These are phyloP conservation scores for Nicotiana otophora DNA, from an alignment of 257 asterid genomes.

Conservation along the genomic window DNA sequence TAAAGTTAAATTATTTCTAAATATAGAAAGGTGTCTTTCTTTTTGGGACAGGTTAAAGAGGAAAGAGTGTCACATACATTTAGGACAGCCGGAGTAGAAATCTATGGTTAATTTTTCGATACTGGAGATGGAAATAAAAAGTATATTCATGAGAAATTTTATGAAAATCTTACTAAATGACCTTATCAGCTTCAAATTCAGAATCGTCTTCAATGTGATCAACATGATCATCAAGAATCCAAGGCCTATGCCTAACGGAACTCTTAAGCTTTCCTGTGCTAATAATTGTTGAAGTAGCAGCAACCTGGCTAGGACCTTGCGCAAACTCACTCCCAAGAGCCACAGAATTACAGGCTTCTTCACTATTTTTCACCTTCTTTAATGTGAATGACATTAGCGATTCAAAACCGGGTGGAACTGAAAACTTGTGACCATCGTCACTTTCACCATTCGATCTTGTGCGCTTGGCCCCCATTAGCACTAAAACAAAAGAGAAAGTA, in stretches of 20 bases:
- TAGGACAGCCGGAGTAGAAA: not conserved
- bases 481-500: slow-evolving; percentile 8
- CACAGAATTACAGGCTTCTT: slow-evolving; percentile 13
- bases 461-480: slow-evolving; percentile 40
- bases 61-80: too few relatives aligned
- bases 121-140: not conserved
- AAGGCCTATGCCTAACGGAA: slow-evolving; percentile 34
- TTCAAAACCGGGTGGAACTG: slow-evolving; percentile 84
- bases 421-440: slow-evolving; percentile 13
- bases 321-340: slow-evolving; percentile 19
- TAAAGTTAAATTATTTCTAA: too few relatives aligned
- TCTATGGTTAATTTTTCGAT: not conserved
- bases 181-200: slow-evolving; percentile 36
- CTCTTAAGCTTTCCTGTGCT: slow-evolving; percentile 36
- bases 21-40: too few relatives aligned
- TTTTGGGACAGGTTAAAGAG: too few relatives aligned
- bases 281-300: slow-evolving; percentile 20
- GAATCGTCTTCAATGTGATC: slow-evolving; percentile 20
- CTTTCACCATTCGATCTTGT: slow-evolving; percentile 4
- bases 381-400: slow-evolving; percentile 51
- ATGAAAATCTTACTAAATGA: slow-evolving; percentile 15
- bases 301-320: slow-evolving; percentile 12
- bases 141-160: slow-evolving; percentile 1
- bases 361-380: slow-evolving; percentile 26
- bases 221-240: slow-evolving; percentile 37